These are phyloP conservation scores for Fragilariopsis cylindrus DNA, from an alignment of 108 stramenopile species.

Conservation along the genomic window DNA sequence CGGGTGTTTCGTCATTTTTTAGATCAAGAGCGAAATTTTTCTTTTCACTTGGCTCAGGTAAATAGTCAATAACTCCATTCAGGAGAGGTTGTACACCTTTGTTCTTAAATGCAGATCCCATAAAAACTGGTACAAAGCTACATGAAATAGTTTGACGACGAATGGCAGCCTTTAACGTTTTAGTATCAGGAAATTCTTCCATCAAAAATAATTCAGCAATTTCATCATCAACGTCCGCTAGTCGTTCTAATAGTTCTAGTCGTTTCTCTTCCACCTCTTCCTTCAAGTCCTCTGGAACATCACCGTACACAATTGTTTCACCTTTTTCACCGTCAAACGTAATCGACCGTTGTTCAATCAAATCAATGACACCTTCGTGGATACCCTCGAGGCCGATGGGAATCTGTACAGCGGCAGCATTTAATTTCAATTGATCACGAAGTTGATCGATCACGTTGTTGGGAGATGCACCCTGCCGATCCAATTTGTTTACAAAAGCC, in stretches of 20 bases:
- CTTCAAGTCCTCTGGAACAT: slow-evolving; percentile 80
- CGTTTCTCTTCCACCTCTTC: slow-evolving; percentile 80
- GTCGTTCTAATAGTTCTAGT: slow-evolving; percentile 85
- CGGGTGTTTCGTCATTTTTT: slow-evolving; percentile 78
- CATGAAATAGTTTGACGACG: slow-evolving; percentile 87
- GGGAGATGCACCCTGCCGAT: slow-evolving; percentile 96
- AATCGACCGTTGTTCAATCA: slow-evolving; percentile 73
- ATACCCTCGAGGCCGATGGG: slow-evolving; percentile 94
- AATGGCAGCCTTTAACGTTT: slow-evolving; percentile 88
- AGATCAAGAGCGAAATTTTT: slow-evolving; percentile 91
- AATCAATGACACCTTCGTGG: slow-evolving; percentile 94
- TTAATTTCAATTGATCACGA: slow-evolving; percentile 87
- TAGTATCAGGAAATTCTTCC: slow-evolving; percentile 89
- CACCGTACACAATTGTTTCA: slow-evolving; percentile 76
- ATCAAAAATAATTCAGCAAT: slow-evolving; percentile 96
- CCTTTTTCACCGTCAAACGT: slow-evolving; percentile 92
- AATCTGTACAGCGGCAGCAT: slow-evolving; percentile 96
- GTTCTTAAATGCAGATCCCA: slow-evolving; percentile 99
- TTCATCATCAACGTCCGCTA: slow-evolving; percentile 97
- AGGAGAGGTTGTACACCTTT: slow-evolving; percentile 97
- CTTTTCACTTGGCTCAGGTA: slow-evolving; percentile 93
- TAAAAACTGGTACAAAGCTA: slow-evolving; percentile 97
- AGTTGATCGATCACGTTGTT: slow-evolving; percentile 86
- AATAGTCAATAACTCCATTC: slow-evolving; percentile 96
- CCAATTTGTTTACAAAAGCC: slow-evolving; percentile 99